Evolutionary conservation across 257 asterid genomes (phyloP), one percentile per base, ranked within the genome.

Genomic region (Penstemon eatonii): DNA sequence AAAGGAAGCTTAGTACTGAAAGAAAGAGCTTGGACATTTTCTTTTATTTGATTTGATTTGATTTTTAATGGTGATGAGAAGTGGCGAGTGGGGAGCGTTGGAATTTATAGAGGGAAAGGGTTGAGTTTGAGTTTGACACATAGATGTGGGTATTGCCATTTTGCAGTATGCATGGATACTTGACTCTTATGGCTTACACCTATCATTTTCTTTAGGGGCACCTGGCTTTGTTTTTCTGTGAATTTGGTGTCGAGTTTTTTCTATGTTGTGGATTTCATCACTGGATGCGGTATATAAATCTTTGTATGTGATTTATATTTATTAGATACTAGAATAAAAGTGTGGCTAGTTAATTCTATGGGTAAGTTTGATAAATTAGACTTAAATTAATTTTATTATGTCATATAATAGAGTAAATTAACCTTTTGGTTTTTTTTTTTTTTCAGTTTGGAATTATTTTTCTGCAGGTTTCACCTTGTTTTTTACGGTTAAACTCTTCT

Each of bases 101-200:
- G 56, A 9, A 70, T 78, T 76, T 81, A 85, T 87, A 73, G 71
- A 5, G 56, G 58, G 49, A 4, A 4, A 5, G 47, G 2, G 56
- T n/a, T 13, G 41, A 18, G 70, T 53, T 12, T 8, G 79, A 3
- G 25, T 4, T 50, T 63, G 88, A 80, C 86, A 85, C 84, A 73
- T 77, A 72, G 63, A 25, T 7, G 60, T 45, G 47, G 60, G 41
- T 41, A 6, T 44, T 76, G 89, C 62, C 95, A 87, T 87, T 52
- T 81, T 79, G 89, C 89, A 47, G 51, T 53, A 0, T 85, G 91
- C 95, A 87, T 87, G 95, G 65, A 49, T 13, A 6, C 25, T 0
- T 36, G 33, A 19, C 66, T 68, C 58, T 66, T 0, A 47, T 67
- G 77, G 72, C 75, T 69, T 76, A 69, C 94, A 82, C 90, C 65